Conservation (phyloP, 179 eudicot species). For the Monotropa hypopitys region DNA sequence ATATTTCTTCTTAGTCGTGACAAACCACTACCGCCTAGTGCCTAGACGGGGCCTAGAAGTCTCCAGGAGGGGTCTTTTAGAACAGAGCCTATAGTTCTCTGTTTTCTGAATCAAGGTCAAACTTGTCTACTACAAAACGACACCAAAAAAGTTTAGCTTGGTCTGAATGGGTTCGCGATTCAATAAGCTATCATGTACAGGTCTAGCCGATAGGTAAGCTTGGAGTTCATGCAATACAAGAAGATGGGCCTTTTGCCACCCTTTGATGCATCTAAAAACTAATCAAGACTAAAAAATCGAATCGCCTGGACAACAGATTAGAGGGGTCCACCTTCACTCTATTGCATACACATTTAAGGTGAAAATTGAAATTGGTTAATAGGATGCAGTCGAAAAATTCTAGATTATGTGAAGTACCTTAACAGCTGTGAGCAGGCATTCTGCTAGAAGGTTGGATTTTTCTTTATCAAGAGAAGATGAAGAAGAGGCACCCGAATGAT, state of each 20-base stretch:
- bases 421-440: conserved; percentile 72
- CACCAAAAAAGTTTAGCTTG: background rate
- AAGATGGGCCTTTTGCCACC: background rate
- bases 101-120: background rate
- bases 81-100: background rate
- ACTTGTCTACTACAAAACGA: background rate
- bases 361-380: background rate
- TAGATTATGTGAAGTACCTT: conserved; percentile 37
- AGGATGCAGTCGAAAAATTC: background rate
- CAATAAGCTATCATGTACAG: background rate
- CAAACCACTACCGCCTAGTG: no score
- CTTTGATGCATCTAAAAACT: background rate
- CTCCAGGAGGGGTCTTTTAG: no score
- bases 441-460: conserved; percentile 46
- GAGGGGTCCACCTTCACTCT: background rate
- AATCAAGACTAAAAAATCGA: background rate
- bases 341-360: background rate
- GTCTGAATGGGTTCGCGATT: background rate
- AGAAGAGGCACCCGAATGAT: conserved; percentile 39
- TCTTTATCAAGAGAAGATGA: conserved; percentile 47
- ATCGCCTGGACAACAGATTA: background rate
- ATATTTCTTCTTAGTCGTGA: no score
- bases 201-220: background rate
- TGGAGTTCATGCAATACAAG: background rate
- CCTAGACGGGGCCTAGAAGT: no score